Evolutionary conservation across 2,329 filamentous ascomycete genomes (phyloP), one percentile per base, ranked within the genome.

Genomic region (Cercospora sojina): DNA sequence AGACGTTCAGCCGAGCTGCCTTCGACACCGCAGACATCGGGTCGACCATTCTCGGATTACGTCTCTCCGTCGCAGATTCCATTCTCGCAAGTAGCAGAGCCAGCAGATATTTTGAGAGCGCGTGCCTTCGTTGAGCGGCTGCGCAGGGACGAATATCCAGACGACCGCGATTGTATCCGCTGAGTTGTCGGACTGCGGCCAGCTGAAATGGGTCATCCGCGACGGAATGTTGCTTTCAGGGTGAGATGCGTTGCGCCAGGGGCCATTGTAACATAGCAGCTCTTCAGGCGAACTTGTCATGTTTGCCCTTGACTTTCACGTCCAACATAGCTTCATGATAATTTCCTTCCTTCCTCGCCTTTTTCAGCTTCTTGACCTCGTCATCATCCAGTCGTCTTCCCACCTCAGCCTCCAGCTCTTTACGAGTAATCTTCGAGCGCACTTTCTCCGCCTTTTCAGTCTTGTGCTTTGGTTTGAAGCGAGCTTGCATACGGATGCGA

Each of bases 401-500:
- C 3, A 75, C 74, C 51, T 75, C 75, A 9, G 71, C 70, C 57
- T 76, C 75, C 62, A 77, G 64, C 80, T 97, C 92, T 74, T 90
- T 90, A 68, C 91, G 85, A 74, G 89, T 94, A 65, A 99, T 91
- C 82, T 94, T 96, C 73, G 94, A 89, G 72, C 86, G 85, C 0
- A 91, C 90, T 81, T 91, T 95, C 70, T 92, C 91, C 76, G 93
- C 92, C 80, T 93, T 96, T 0, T 85, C 87, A 9, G 90, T 90
- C 79, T 90, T 91, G 55, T 95, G 79, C 69, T 86, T 86, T 8
- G 94, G 93, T 83, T 97, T 97, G 82, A 96, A 98, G 59, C 91
- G 85, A 23, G 94, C 92, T 81, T 98, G 94, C 93, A 98, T 97
- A 62, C 93, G 90, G 73, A 98, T 87, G 59, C 92, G 86, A 67